Evolutionary conservation across 2,329 filamentous ascomycete genomes (phyloP), one percentile per base, ranked within the genome.

Genomic region (Trichoderma atrobrunneum): DNA sequence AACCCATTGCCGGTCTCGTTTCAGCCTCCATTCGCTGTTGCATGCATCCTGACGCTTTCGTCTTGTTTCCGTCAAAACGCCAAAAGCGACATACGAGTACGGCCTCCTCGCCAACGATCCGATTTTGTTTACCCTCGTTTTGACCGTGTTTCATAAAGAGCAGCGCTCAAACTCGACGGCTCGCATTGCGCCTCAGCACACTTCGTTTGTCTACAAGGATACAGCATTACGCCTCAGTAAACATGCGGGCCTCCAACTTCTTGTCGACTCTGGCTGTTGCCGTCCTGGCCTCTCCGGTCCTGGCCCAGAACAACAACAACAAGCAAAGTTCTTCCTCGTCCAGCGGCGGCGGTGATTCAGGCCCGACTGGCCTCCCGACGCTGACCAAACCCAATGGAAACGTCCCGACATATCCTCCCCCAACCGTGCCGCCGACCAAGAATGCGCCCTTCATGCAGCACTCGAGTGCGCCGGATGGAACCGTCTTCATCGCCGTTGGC

Each of bases 401-500:
- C 5, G 80, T 86, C 66, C 84, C 84, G 75, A 88, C 89, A 26
- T 92, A 92, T 75, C 93, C 95, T 6, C 84, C 92, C 1, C 86
- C 94, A 5, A 88, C 90, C 30, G 91, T 98, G 3, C 96, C 96
- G 8, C 92, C 94, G 30, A 97, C 93, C 3, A 87, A 88, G 51
- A 89, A 92, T 78, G 96, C 96, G 6, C 94, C 95, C 18, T 99
- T 93, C 80, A 97, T 98, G 93, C 91, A 95, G 79, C 90, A 91
- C 78, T 97, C 94, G 1, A 91, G 84, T 68, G 86, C 95, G 12
- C 96, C 96, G 3, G 93, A 98, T 78, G 96, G 96, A 70, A 98
- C 95, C 5, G 92, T 99, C 72, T 99, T 99, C 84, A 99, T 99
- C 77, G 92, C 91, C 26, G 96, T 98, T 1, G 96, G 96, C 60